Conservation (phyloP, 2,329 filamentous ascomycete genomes). For the Stagonosporopsis cucurbitacearum region DNA sequence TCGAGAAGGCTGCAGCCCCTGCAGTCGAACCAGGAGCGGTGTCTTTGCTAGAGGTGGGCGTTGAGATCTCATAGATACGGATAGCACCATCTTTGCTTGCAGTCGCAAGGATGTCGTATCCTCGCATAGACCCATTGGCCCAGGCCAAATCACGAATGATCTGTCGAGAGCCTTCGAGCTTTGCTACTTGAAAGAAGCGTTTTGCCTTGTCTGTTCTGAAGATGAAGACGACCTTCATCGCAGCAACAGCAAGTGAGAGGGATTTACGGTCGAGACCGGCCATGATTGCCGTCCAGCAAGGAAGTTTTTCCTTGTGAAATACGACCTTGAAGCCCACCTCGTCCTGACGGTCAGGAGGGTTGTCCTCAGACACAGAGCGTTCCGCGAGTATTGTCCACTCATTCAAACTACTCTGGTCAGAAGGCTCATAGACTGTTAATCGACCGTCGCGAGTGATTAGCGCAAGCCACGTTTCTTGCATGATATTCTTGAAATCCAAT, state of each 20-base stretch:
- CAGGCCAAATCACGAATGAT: conserved; percentile 89
- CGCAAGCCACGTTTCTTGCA: conserved; percentile 83
- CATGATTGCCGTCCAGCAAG: conserved; percentile 76
- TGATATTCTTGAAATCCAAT: conserved; percentile 85
- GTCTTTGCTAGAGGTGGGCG: conserved; percentile 56
- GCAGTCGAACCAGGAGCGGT: conserved; percentile 35
- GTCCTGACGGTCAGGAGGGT: conserved; percentile 73
- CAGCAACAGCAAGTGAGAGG: conserved; percentile 81
- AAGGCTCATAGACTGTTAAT: conserved; percentile 82
- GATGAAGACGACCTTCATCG: conserved; percentile 81
- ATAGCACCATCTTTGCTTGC: conserved; percentile 92
- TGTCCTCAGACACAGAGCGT: conserved; percentile 71
- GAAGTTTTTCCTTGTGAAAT: conserved; percentile 86
- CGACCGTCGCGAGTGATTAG: conserved; percentile 83
- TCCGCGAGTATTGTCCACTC: conserved; percentile 79
- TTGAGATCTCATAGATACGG: conserved; percentile 83
- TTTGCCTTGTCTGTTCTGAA: conserved; percentile 78
- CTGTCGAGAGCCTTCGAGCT: conserved; percentile 74
- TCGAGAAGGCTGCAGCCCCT: conserved; percentile 22
- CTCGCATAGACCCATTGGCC: conserved; percentile 89
- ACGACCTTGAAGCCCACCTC: conserved; percentile 85
- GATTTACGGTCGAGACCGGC: conserved; percentile 83
- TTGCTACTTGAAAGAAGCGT: conserved; percentile 84
- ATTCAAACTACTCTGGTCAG: conserved; percentile 79
- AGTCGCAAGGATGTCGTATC: conserved; percentile 88